Evolutionary conservation across 805 yeast genomes (phyloP), one percentile per base, ranked within the genome.

Genomic region (Teunomyces atbi): DNA sequence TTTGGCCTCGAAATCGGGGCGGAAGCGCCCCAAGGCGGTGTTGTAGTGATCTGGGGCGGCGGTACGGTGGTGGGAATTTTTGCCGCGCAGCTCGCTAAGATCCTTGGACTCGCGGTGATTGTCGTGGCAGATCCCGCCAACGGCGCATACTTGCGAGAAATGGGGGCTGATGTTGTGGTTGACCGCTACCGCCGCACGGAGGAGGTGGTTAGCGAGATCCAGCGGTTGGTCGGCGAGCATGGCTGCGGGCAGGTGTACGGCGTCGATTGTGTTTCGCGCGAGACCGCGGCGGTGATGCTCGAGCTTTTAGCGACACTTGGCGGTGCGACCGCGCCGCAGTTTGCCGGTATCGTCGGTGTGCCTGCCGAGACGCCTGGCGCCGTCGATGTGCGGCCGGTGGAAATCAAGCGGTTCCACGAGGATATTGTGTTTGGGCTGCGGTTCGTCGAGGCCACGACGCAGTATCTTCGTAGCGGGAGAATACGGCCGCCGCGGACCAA

Each of bases 31-130:
- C 28, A n/a, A 16, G 6, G 15, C 10, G 42, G 41, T 37, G 58
- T 62, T 28, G 44, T 71, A 10, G 45, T 72, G 5, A 61, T 75
- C n/a, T 75, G 79, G 79, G 79, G 79, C 30, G 79, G 76, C 3
- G 66, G 76, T 4, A 71, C 77, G 18, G 74, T 73, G 29, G 78
- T 75, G 35, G 79, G 78, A 0, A 56, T 73, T 5, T 74, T 71
- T 49, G 56, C 68, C 10, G 62, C 70, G 11, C 79, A 75, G 52
- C 48, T 74, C 30, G 76, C 77, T 1, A 71, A 60, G 44, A 52
- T 68, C 26, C 64, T 70, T 13, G 71, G 70, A 2, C 63, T 73
- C 33, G 65, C 61, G 18, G 73, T 74, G 19, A 58, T 74, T 15
- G 51, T 59, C 7, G 42, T 65, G 13, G 59, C 70, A 3, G 53